These are phyloP conservation scores for Peronosclerospora sorghi DNA, from an alignment of 352 stramenopile genomes.

Conservation along the genomic window DNA sequence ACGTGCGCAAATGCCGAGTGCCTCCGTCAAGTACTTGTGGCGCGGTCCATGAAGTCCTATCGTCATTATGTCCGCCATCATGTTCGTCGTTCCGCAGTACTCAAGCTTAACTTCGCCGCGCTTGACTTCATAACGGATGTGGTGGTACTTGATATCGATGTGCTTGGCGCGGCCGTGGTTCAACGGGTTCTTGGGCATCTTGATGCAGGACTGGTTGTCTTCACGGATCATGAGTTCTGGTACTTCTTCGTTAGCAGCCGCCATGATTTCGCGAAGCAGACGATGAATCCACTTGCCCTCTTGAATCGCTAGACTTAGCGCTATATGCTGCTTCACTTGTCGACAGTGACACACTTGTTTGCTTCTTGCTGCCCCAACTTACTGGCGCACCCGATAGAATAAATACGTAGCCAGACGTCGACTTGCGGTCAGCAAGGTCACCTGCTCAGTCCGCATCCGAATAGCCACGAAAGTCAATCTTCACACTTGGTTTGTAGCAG, in stretches of 20 bases:
- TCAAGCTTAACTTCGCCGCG: background rate
- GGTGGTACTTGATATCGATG: background rate
- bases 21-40: background rate
- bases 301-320: constrained; percentile 2
- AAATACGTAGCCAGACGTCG: constrained; percentile 3
- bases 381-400: background rate
- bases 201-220: constrained; percentile 3
- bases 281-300: background rate
- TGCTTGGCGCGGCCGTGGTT: background rate
- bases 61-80: background rate
- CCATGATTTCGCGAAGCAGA: constrained; percentile 1
- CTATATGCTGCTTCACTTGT: constrained; percentile 4
- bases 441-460: constrained; percentile 6
- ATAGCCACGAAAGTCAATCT: constrained; percentile 2
- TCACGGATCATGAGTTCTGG: constrained; percentile 3
- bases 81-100: background rate
- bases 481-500: background rate
- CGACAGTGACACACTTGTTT: constrained; percentile 1
- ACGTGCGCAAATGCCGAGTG: background rate
- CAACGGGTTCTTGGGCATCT: background rate
- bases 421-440: constrained; percentile 4
- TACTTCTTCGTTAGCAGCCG: background rate
- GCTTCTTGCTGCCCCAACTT: background rate
- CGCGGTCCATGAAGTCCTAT: background rate
- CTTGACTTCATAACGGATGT: background rate